Evolutionary conservation across 2,329 filamentous ascomycete species (phyloP).

Genomic region (Leptodontidium sp.): DNA sequence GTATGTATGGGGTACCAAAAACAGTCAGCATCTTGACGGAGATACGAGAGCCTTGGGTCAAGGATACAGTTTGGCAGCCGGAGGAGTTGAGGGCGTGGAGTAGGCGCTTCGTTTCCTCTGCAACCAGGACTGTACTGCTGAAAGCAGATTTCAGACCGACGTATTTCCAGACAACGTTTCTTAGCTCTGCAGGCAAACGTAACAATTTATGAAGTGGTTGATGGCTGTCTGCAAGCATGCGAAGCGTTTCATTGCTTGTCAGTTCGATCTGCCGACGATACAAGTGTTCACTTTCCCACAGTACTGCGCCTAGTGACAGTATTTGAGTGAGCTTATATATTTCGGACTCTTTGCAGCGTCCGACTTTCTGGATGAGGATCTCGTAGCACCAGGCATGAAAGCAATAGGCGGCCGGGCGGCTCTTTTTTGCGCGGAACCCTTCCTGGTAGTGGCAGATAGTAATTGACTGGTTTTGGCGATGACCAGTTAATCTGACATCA

Average conservation of each 20-base stretch:
- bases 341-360: slow-evolving; percentile 14
- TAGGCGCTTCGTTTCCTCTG: slow-evolving; percentile 26
- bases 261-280: slow-evolving; percentile 14
- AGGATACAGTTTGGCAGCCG: slow-evolving; percentile 14
- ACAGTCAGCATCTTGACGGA: slow-evolving; percentile 26
- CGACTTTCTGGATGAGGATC: slow-evolving; percentile 24
- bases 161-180: slow-evolving; percentile 28
- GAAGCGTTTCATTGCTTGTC: slow-evolving; percentile 13
- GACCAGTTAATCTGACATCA: slow-evolving; percentile 22
- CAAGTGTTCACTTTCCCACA: slow-evolving; percentile 7
- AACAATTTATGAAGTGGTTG: slow-evolving; percentile 12
- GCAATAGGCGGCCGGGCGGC: slow-evolving; percentile 25
- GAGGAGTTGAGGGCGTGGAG: slow-evolving; percentile 19
- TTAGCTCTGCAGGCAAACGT: slow-evolving; percentile 28
- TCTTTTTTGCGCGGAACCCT: slow-evolving; percentile 1
- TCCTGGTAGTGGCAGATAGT: slow-evolving; percentile 22
- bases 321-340: slow-evolving; percentile 27
- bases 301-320: slow-evolving; percentile 16
- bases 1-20: slow-evolving; percentile 31
- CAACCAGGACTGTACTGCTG: slow-evolving; percentile 26
- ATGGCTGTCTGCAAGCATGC: slow-evolving; percentile 12
- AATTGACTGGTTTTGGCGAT: slow-evolving; percentile 18
- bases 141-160: slow-evolving; percentile 22
- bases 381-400: slow-evolving; percentile 32
- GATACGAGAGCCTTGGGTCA: slow-evolving; percentile 26